Evolutionary conservation across 2,329 filamentous ascomycete species (phyloP).

Genomic region (Scedosporium boydii): DNA sequence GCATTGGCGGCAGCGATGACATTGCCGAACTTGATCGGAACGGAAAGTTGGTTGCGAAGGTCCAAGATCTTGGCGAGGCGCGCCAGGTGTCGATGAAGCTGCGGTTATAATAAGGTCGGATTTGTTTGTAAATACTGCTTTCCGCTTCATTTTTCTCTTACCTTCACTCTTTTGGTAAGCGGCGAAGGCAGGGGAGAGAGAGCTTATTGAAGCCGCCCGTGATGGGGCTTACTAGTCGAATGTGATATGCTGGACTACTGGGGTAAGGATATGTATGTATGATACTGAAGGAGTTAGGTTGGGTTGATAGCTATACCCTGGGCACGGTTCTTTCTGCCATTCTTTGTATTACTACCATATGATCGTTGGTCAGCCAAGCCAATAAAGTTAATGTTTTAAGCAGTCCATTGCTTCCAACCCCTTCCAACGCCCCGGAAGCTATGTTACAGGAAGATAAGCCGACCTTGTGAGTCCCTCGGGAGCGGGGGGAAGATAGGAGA

Average conservation of each 20-base stretch:
- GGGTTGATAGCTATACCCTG: background rate
- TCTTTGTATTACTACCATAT: background rate
- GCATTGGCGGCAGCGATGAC: slow-evolving; percentile 85
- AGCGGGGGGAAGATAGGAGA: too few relatives aligned
- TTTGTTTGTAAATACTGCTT: background rate
- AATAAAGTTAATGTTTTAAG: too few relatives aligned
- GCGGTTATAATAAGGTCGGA: background rate
- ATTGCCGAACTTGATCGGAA: slow-evolving; percentile 61
- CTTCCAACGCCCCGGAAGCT: too few relatives aligned
- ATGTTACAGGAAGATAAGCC: too few relatives aligned
- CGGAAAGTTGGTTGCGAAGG: slow-evolving; percentile 59
- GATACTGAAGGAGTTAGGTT: background rate
- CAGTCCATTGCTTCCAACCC: too few relatives aligned
- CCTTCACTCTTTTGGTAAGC: too few relatives aligned
- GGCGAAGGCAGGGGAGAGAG: background rate
- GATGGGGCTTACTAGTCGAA: background rate
- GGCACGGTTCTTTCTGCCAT: background rate
- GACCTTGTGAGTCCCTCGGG: too few relatives aligned
- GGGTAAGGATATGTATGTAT: background rate
- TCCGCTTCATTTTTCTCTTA: too few relatives aligned
- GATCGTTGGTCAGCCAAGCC: background rate
- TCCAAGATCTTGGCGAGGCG: slow-evolving; percentile 59
- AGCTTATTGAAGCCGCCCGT: background rate
- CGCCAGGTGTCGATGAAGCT: slow-evolving; percentile 9
- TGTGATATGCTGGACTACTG: background rate